Percentiles rank a stretch among this genome's conserved stretches.
Conservation (phyloP, 1,139 yeast species). For the Magnusiomyces paraingens region DNA sequence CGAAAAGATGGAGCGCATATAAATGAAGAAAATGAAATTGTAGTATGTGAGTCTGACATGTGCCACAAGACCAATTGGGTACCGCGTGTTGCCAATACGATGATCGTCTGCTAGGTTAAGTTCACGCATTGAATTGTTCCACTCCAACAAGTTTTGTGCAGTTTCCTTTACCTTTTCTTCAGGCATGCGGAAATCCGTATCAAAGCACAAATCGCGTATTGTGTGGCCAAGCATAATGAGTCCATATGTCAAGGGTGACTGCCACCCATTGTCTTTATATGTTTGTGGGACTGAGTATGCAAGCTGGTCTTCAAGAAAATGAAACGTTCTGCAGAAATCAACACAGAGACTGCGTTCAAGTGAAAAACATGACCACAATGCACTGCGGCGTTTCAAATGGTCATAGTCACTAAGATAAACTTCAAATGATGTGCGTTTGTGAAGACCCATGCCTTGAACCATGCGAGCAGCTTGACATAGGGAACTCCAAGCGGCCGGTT, state of each 20-base stretch:
- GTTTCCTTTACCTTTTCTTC: conserved; percentile 14
- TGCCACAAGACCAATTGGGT: conserved; percentile 18
- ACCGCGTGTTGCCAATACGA: conserved; percentile 16
- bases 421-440: conserved; percentile 23
- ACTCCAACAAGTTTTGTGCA: conserved; percentile 13
- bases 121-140: conserved; percentile 20
- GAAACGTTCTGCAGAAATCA: conserved; percentile 48
- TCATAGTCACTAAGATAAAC: conserved; percentile 37
- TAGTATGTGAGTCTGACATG: conserved; percentile 18
- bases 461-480: conserved; percentile 50
- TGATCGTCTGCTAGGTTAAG: conserved; percentile 17
- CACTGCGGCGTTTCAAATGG: conserved; percentile 43
- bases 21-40: conserved; percentile 11
- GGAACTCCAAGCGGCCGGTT: conserved; percentile 49
- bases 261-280: conserved; percentile 47
- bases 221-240: conserved; percentile 23
- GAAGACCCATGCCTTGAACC: conserved; percentile 52
- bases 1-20: conserved; percentile 15
- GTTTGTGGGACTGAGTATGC: conserved; percentile 36
- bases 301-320: conserved; percentile 39
- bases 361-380: conserved; percentile 53
- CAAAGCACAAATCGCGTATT: conserved; percentile 20
- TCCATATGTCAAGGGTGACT: conserved; percentile 43
- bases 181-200: conserved; percentile 20
- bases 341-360: conserved; percentile 51